Evolutionary conservation across 2,329 filamentous ascomycete genomes (phyloP).

Genomic region (Dactylellina drechsleri): DNA sequence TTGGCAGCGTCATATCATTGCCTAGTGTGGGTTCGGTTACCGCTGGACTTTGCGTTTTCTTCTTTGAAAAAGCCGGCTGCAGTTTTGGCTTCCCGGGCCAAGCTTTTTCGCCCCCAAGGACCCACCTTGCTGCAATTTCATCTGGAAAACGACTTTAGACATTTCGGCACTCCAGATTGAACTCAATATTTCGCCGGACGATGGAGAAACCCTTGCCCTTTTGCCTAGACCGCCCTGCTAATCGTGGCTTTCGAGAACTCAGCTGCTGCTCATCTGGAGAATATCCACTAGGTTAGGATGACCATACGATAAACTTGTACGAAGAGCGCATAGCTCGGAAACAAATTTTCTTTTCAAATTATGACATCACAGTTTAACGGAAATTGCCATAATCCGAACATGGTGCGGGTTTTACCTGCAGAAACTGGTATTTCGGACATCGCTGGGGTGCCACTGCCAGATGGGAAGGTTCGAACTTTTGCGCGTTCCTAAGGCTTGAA

Average conservation of each 20-base stretch:
- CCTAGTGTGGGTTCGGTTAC: constrained; percentile 22
- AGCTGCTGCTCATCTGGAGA: constrained; percentile 2
- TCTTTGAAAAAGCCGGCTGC: constrained; percentile 32
- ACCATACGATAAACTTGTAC: constrained; percentile 11
- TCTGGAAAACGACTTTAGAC: constrained; percentile 22
- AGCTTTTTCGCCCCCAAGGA: constrained; percentile 28
- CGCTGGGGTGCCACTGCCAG: neutral
- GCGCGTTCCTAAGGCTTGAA: constrained; percentile 7
- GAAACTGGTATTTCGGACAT: constrained; percentile 9
- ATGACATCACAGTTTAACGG: constrained; percentile 17
- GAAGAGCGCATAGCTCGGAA: constrained; percentile 12
- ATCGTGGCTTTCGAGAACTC: constrained; percentile 18
- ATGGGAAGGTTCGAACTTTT: constrained; percentile 5
- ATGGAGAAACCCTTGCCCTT: constrained; percentile 30
- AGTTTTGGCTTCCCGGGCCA: constrained; percentile 33
- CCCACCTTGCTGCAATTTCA: constrained; percentile 33
- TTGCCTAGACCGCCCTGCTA: constrained; percentile 37
- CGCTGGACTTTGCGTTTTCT: constrained; percentile 39
- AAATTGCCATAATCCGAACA: constrained; percentile 21
- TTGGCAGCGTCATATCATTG: neutral
- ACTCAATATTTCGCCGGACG: constrained; percentile 26
- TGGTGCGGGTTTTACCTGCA: constrained; percentile 26
- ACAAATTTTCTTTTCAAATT: neutral
- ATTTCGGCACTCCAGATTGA: constrained; percentile 27
- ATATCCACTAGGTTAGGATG: neutral